phyloP scores from a whole-genome alignment of 2,329 filamentous ascomycete species.

The Colletotrichum eleusines region DNA sequence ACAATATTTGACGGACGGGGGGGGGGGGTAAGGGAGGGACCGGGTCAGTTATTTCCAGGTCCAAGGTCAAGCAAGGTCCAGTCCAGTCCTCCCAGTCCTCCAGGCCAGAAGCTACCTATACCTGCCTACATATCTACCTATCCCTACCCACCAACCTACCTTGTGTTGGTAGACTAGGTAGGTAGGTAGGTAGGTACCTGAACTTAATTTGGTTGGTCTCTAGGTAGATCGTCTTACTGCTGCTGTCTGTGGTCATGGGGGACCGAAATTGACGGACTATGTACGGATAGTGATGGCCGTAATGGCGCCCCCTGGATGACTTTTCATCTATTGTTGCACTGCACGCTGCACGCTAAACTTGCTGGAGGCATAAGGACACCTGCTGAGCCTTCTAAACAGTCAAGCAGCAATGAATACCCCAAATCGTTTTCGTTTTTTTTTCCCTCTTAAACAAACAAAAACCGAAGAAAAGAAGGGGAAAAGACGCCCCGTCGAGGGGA shows the following conservation, averaged over 20 bases:
- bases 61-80: not conserved
- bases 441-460: not conserved
- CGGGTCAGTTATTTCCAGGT: slow-evolving; percentile 31
- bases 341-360: not conserved
- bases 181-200: too few species aligned
- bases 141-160: too few species aligned
- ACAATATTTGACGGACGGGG: slow-evolving; percentile 6
- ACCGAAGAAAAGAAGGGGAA: too few species aligned
- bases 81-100: not conserved
- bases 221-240: not conserved
- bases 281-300: not conserved
- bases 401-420: not conserved
- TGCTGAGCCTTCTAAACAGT: too few species aligned
- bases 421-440: too few species aligned
- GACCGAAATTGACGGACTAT: not conserved
- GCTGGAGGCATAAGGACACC: not conserved
- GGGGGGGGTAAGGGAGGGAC: not conserved
- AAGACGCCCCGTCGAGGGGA: slow-evolving; percentile 27
- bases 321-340: not conserved
- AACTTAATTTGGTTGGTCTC: not conserved
- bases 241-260: slow-evolving; percentile 9
- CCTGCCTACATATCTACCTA: too few species aligned
- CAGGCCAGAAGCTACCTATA: not conserved
- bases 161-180: too few species aligned
- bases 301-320: not conserved